Evolutionary conservation across 306 rosid genomes (phyloP).

Genomic region (Rosa lucieae): DNA sequence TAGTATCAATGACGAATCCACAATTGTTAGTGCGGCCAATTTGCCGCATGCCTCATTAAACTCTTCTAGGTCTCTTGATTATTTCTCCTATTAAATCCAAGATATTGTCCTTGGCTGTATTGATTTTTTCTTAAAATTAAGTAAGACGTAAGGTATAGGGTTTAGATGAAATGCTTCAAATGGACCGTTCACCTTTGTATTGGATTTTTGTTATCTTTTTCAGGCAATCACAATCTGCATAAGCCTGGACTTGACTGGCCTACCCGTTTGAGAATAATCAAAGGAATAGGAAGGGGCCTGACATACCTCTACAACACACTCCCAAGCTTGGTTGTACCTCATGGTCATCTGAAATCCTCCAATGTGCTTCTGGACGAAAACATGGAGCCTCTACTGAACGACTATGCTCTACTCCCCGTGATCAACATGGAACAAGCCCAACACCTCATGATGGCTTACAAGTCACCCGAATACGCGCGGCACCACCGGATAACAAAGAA

Average conservation of each 20-base stretch:
- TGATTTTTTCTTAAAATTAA: background rate
- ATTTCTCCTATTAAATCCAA: background rate
- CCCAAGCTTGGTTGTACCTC: conserved; percentile 67
- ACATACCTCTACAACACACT: conserved; percentile 57
- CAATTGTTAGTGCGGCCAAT: too few species aligned
- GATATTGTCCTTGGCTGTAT: background rate
- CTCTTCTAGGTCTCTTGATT: background rate
- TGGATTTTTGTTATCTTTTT: background rate
- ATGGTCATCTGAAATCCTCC: conserved; percentile 93
- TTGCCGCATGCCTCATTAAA: too few species aligned
- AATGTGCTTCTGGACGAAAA: conserved; percentile 67
- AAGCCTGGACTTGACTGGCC: conserved; percentile 71
- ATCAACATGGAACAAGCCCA: conserved; percentile 68
- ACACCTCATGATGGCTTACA: conserved; percentile 80
- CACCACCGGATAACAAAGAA: conserved; percentile 74
- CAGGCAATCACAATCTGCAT: conserved; percentile 59
- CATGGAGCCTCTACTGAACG: conserved; percentile 66
- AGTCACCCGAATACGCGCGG: conserved; percentile 80
- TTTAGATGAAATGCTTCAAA: background rate
- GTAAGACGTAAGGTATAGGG: background rate
- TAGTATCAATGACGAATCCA: too few species aligned
- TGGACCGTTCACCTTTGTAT: background rate
- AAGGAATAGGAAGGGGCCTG: conserved; percentile 73
- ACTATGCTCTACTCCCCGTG: conserved; percentile 63
- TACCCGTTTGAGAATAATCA: conserved; percentile 73